Evolutionary conservation across 163 green algal genomes (phyloP), one percentile per base, ranked within the genome.

Genomic region (Chlamydomonas reinhardtii): DNA sequence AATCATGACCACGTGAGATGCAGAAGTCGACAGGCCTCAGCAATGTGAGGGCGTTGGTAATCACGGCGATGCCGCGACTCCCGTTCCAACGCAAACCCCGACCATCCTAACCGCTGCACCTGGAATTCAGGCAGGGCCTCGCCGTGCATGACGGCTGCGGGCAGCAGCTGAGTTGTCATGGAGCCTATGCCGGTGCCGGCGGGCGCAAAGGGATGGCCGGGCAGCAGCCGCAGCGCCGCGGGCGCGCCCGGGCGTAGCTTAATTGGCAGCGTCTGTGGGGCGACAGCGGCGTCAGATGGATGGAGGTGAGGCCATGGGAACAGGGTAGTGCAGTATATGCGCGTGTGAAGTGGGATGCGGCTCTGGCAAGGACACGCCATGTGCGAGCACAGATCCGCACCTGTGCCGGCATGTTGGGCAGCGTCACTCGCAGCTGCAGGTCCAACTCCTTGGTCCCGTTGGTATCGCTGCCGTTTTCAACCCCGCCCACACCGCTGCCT

Each of bases 211-310:
- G 91, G 92, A 78, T 94, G 85, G 24, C 90, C 92, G 31, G 85
- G 69, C 31, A 93, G 64, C 73, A 96, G 80, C 9, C 54, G 74
- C 64, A 96, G 43, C n/a, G 71, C 71, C 11, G 90, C 74, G 24
- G 94, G 91, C 8, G 91, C 87, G n/a, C 94, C 94, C 0, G 94
- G 91, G 0, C 74, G 73, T 69, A 96, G 74, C 54, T 83, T 81
- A 11, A 95, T 11, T 8, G 86, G 77, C 37, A 94, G 82, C n/a
- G 65, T 71, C 89, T 93, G 82, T 39, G 35, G 34, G 39, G 39
- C 39, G 39, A 8, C 39, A 48, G 48, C 48, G 12, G 48, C 48
- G 48, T 1, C 48, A 17, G 48, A 2, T 14, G 48, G 11, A 54
- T 16, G 43, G 8, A 54, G 6, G 6, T 16, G 43, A 54, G 8